Evolutionary conservation across 2,329 filamentous ascomycete genomes (phyloP).

Genomic region (Botrytis sinoallii): DNA sequence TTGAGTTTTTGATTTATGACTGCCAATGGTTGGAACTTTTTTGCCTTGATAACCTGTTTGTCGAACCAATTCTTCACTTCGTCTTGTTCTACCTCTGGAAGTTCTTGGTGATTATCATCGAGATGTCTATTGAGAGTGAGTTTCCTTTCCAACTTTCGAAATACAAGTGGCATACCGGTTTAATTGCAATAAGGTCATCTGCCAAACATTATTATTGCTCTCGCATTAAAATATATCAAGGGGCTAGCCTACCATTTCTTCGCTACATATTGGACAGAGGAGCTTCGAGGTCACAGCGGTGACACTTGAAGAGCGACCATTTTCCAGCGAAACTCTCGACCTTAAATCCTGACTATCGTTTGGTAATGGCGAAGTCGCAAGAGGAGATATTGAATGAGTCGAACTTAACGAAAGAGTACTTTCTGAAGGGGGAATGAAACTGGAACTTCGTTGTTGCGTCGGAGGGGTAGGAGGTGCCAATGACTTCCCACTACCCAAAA

Average conservation of each 20-base stretch:
- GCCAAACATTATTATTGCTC: constrained; percentile 28
- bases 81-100: constrained; percentile 69
- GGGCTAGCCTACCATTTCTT: constrained; percentile 77
- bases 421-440: constrained; percentile 54
- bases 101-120: constrained; percentile 69
- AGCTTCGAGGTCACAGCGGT: constrained; percentile 62
- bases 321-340: constrained; percentile 72
- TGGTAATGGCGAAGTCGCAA: constrained; percentile 60
- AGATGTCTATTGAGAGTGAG: constrained; percentile 54
- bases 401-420: constrained; percentile 79
- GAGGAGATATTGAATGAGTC: constrained; percentile 59
- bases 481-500: constrained; percentile 81
- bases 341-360: constrained; percentile 74
- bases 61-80: constrained; percentile 80
- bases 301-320: constrained; percentile 50
- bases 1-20: constrained; percentile 74
- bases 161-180: constrained; percentile 59
- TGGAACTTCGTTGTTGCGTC: constrained; percentile 37
- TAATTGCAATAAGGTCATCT: constrained; percentile 89
- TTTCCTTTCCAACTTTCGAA: constrained; percentile 29
- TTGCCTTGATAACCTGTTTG: constrained; percentile 71
- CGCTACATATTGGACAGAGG: constrained; percentile 94
- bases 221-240: not conserved
- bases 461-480: constrained; percentile 63
- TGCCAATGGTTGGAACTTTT: constrained; percentile 70